Evolutionary conservation across 805 yeast species (phyloP).

Genomic region (Starmerella sirachaensis): DNA sequence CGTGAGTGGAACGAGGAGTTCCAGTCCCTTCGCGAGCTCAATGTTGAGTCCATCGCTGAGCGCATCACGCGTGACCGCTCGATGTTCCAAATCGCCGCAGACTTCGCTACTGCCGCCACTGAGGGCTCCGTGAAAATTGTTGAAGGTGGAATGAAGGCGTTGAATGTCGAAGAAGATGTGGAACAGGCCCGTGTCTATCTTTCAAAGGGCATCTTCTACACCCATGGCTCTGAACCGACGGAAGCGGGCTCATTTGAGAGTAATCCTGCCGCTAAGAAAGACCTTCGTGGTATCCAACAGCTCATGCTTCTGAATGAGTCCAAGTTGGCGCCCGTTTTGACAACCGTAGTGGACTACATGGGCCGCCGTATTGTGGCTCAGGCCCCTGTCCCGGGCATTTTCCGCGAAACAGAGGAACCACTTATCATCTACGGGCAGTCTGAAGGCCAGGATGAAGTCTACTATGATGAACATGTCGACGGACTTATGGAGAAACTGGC

Average conservation of each 20-base stretch:
- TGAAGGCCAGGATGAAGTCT: conserved; percentile 44
- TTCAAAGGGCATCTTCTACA: conserved; percentile 76
- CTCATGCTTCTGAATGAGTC: conserved; percentile 53
- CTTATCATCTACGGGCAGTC: conserved; percentile 66
- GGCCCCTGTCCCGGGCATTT: conserved; percentile 91
- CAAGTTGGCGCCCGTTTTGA: conserved; percentile 59
- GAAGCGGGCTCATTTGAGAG: conserved; percentile 78
- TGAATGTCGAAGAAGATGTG: conserved; percentile 64
- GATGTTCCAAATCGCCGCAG: conserved; percentile 56
- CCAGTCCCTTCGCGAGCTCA: conserved; percentile 68
- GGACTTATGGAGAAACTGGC: conserved; percentile 49
- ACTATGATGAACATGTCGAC: conserved; percentile 42
- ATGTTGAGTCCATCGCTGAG: conserved; percentile 46
- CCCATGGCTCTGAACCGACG: conserved; percentile 58
- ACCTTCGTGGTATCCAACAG: conserved; percentile 56
- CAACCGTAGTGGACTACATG: conserved; percentile 79
- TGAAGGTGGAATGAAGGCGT: conserved; percentile 59
- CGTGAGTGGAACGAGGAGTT: conserved; percentile 88
- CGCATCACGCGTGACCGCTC: conserved; percentile 66
- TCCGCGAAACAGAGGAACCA: conserved; percentile 35
- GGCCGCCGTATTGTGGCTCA: conserved; percentile 85
- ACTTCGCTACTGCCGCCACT: conserved; percentile 64
- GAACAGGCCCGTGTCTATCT: conserved; percentile 51
- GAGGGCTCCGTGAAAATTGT: conserved; percentile 69
- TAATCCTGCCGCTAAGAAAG: conserved; percentile 65